These are phyloP conservation scores for Tolypocladium inflatum DNA, from an alignment of 2,329 filamentous ascomycete genomes.

Conservation along the genomic window DNA sequence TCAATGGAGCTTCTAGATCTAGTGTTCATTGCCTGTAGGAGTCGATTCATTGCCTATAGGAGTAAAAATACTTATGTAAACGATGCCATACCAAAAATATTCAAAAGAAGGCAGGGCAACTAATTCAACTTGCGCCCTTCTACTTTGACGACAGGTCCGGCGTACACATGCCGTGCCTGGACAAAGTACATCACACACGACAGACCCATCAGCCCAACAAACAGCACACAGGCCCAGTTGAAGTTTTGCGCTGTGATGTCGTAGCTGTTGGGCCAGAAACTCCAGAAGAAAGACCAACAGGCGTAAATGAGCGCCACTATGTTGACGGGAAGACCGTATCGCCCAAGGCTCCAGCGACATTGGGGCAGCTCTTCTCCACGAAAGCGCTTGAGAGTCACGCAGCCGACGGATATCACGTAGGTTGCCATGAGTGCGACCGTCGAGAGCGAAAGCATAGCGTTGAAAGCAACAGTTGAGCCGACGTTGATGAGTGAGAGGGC, in stretches of 20 bases:
- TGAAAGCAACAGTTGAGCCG: conserved; percentile 22
- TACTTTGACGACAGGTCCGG: conserved; percentile 4
- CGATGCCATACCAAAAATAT: background rate
- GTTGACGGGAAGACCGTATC: conserved; percentile 27
- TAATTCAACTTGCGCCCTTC: conserved; percentile 5
- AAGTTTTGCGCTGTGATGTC: conserved; percentile 3
- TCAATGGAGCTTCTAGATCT: background rate
- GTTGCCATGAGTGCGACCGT: conserved; percentile 20
- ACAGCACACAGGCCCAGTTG: conserved; percentile 6
- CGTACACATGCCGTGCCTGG: conserved; percentile 4
- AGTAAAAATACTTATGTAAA: background rate
- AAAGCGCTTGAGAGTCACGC: conserved; percentile 23
- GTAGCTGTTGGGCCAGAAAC: conserved; percentile 7
- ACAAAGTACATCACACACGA: conserved; percentile 1
- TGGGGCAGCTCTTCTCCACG: conserved; percentile 20
- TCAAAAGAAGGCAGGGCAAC: background rate
- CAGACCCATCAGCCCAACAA: conserved; percentile 4
- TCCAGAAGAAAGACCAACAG: conserved; percentile 11
- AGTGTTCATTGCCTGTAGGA: too few relatives aligned
- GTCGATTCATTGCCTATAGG: too few relatives aligned
- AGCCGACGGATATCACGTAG: conserved; percentile 22
- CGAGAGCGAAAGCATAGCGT: conserved; percentile 22
- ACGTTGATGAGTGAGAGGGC: conserved; percentile 23
- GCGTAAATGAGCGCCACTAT: conserved; percentile 13
- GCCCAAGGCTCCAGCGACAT: conserved; percentile 26